Conservation (phyloP, 345 rosid genomes). For the Sisymbrium irio region DNA sequence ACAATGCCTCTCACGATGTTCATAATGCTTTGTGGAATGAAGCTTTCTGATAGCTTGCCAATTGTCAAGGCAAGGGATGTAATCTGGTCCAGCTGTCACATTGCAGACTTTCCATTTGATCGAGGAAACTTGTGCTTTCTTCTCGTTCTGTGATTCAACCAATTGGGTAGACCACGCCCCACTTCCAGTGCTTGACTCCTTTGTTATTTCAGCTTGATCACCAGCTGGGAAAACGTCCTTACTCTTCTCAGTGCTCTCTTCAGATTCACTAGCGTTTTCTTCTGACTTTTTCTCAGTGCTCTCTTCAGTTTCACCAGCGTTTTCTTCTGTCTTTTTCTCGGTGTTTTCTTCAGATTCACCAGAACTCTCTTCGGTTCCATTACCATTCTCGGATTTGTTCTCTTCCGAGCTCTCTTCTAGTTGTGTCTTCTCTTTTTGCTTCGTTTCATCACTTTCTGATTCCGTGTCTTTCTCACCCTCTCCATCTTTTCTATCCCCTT, state of each 20-base stretch:
- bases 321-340: conserved; percentile 34
- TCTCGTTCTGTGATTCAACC: conserved; percentile 84
- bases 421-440: conserved; percentile 37
- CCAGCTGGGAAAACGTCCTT: conserved; percentile 46
- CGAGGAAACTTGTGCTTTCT: conserved; percentile 47
- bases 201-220: conserved; percentile 61
- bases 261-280: conserved; percentile 25
- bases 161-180: conserved; percentile 84
- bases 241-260: conserved; percentile 34
- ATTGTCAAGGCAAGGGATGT: conserved; percentile 96
- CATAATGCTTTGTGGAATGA: conserved; percentile 63
- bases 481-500: conserved; percentile 35
- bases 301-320: conserved; percentile 27
- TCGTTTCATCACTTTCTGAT: conserved; percentile 27
- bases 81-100: conserved; percentile 83
- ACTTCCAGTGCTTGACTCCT: conserved; percentile 58
- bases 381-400: conserved; percentile 31
- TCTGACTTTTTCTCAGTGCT: conserved; percentile 32
- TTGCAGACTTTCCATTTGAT: conserved; percentile 80
- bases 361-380: conserved; percentile 20
- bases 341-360: conserved; percentile 30
- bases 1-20: conserved; percentile 97
- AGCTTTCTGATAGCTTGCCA: conserved; percentile 70
- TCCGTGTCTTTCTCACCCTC: conserved; percentile 27
- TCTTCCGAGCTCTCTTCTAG: conserved; percentile 38